Evolutionary conservation across 129 eudicot genomes (phyloP), one percentile per base, ranked within the genome.

Genomic region (Centaurea solstitialis): DNA sequence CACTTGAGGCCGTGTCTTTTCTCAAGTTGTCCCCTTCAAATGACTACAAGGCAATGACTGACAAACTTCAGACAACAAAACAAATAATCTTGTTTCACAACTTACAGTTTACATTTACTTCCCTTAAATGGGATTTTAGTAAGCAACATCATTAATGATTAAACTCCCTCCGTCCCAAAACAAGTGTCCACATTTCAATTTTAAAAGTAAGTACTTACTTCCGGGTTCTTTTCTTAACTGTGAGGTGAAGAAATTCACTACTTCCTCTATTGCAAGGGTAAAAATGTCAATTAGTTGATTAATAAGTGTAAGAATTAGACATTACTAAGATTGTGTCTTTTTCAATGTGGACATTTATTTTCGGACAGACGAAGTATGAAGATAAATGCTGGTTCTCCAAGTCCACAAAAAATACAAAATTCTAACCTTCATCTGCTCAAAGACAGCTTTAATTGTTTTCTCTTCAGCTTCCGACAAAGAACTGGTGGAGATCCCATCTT

Each of bases 401-500:
- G 20, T 76, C 64, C 9, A 47, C 41, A 21, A 43, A 53, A 53
- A 59, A 72, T n/a, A 70, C 28, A 61, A 40, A 40, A 74, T 57
- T n/a, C 87, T 72, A 53, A 90, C 98, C 90, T 85, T 90, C 89
- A 81, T 83, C 72, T 91, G 93, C 73, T 91, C 93, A 83, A 69
- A 85, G 59, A 88, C 92, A 23, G 95, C 91, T 85, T 75, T 88
- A 45, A 89, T 88, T 40, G 90, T 90, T 85, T 86, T 94, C 86
- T 92, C 98, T 86, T 94, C 97, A n/a, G 90, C 96, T 86, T 90
- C 98, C 11, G 98, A 94, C 45, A 92, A 62, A 72, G 92, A 90
- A 72, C 89, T 67, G 6, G 86, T 81, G 15, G 98, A 92, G 62
- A 83, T 62, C 81, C 83, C 89, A 86, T 94, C 97, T 18, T 87